Evolutionary conservation across 306 rosid genomes (phyloP).

Genomic region (Lithocarpus polystachyus): DNA sequence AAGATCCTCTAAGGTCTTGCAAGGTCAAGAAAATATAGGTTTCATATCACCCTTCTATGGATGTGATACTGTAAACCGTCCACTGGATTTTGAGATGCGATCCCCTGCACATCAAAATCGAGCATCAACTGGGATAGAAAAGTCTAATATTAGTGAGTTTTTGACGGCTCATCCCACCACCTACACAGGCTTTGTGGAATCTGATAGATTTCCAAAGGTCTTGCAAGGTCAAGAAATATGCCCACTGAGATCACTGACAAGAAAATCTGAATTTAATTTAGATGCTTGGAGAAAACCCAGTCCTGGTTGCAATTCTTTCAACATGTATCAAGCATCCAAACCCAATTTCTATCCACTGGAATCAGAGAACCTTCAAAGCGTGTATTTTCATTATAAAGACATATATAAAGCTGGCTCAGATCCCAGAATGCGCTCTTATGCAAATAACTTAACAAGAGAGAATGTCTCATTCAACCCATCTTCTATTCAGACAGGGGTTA

Average conservation of each 20-base stretch:
- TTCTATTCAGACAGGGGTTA: conserved; percentile 43
- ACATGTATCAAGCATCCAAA: conserved; percentile 57
- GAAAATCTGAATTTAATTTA: conserved; percentile 50
- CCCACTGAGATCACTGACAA: conserved; percentile 66
- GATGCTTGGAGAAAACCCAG: conserved; percentile 69
- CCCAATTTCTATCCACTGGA: conserved; percentile 44
- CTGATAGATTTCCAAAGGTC: conserved; percentile 79
- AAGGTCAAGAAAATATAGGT: conserved; percentile 99
- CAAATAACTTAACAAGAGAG: conserved; percentile 45
- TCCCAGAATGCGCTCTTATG: conserved; percentile 44
- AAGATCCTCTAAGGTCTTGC: conserved; percentile 99
- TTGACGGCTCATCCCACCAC: conserved; percentile 59
- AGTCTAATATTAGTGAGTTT: conserved; percentile 52
- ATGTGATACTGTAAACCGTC: conserved; percentile 65
- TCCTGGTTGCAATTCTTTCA: conserved; percentile 47
- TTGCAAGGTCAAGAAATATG: conserved; percentile 99
- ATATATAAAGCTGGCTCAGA: conserved; percentile 48
- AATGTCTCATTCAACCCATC: conserved; percentile 37
- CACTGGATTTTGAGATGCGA: conserved; percentile 62
- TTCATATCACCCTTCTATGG: conserved; percentile 72
- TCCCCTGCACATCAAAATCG: conserved; percentile 53
- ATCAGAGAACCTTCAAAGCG: conserved; percentile 49
- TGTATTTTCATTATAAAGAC: conserved; percentile 59
- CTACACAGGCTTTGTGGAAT: conserved; percentile 69
- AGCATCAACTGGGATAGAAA: conserved; percentile 45